Percentiles rank a stretch among this genome's conserved stretches.
These are phyloP conservation scores for Noccaea bulbosa DNA, from an alignment of 345 rosid species.

Conservation along the genomic window DNA sequence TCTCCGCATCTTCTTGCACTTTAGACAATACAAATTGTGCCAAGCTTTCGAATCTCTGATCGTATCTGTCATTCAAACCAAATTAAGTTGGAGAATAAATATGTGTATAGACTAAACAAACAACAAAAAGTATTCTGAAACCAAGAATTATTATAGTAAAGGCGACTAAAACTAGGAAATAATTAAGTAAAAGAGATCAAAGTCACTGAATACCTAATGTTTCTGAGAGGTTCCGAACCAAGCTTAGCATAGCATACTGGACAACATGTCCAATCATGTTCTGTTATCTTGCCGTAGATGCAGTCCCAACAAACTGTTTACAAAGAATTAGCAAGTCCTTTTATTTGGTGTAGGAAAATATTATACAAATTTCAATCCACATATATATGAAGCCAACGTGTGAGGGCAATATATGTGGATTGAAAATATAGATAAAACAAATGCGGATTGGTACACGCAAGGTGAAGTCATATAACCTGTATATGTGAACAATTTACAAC, in stretches of 20 bases:
- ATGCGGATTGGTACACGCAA: no score
- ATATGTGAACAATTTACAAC: neutral
- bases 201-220: neutral
- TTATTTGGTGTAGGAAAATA: no score
- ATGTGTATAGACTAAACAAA: neutral
- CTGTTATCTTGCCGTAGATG: slow-evolving; percentile 1
- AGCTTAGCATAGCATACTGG: neutral
- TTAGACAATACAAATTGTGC: neutral
- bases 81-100: neutral
- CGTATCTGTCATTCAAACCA: neutral
- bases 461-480: no score
- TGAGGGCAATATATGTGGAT: neutral
- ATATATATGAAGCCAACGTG: neutral
- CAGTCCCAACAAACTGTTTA: slow-evolving; percentile 21
- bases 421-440: no score
- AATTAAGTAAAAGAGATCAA: neutral
- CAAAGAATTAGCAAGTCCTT: neutral
- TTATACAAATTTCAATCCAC: no score
- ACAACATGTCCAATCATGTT: slow-evolving; percentile 4
- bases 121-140: neutral
- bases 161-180: neutral
- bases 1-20: neutral
- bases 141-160: neutral
- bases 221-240: neutral
- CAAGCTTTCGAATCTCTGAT: neutral